Percentiles rank a stretch among this genome's conserved stretches.
phyloP scores from a whole-genome alignment of 108 stramenopile species.

The Pseudonitzschia multistriata region DNA sequence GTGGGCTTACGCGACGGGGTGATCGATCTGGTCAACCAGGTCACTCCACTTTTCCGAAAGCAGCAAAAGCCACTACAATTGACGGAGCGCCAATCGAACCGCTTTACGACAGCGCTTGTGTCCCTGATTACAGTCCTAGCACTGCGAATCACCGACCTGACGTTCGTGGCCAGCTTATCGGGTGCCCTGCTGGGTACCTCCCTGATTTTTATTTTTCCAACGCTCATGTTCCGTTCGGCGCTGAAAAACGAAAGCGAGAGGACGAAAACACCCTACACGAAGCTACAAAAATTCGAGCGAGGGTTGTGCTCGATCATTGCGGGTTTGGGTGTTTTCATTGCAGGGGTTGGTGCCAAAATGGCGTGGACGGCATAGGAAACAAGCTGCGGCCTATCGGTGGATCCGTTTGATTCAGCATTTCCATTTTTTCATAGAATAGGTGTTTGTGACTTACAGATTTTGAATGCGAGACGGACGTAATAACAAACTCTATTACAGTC shows the following conservation, averaged over 20 bases:
- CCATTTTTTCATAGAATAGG: no score
- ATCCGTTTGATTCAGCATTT: no score
- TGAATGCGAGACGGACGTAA: no score
- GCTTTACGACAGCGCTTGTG: conserved; percentile 47
- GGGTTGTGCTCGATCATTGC: background rate
- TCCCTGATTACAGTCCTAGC: conserved; percentile 57
- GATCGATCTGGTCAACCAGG: conserved; percentile 51
- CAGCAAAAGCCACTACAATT: conserved; percentile 21
- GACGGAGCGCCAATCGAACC: conserved; percentile 19
- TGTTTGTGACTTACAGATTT: no score
- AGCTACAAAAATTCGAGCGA: conserved; percentile 5
- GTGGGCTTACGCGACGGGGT: conserved; percentile 72
- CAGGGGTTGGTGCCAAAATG: conserved; percentile 50
- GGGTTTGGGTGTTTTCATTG: conserved; percentile 41
- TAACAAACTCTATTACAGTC: no score
- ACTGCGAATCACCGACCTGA: conserved; percentile 63
- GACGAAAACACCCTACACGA: background rate
- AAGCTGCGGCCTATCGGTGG: no score
- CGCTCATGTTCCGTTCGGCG: conserved; percentile 69
- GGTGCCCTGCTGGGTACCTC: conserved; percentile 89
- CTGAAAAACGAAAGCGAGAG: background rate
- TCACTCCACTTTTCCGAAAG: background rate
- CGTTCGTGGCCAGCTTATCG: conserved; percentile 78
- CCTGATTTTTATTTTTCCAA: conserved; percentile 89
- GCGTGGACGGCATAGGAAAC: conserved; percentile 22